A percentile compares a stretch with the other conserved stretches of the same genome.
phyloP scores from a whole-genome alignment of 2,329 filamentous ascomycete species.

The Trichoderma guizhouense region DNA sequence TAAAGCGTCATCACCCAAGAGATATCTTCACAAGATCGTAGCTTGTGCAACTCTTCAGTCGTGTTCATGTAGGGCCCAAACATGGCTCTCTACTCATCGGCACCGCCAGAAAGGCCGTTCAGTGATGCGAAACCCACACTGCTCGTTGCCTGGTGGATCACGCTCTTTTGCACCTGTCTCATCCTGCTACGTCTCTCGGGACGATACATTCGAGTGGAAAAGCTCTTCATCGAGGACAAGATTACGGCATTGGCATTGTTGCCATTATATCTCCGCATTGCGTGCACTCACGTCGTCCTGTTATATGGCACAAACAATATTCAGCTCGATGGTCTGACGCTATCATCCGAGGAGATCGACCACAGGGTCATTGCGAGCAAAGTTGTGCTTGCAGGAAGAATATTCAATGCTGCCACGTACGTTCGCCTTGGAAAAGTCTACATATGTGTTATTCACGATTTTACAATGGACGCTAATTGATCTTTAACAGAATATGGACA shows the following conservation, averaged over 20 bases:
- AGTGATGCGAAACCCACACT: slow-evolving; percentile 4
- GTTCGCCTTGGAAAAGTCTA: neutral
- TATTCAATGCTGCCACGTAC: neutral
- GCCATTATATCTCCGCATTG: neutral
- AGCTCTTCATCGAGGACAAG: slow-evolving; percentile 2
- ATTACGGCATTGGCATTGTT: neutral
- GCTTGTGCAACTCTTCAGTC: neutral
- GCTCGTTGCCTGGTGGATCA: slow-evolving; percentile 11
- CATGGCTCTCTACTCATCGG: neutral
- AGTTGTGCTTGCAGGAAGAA: neutral
- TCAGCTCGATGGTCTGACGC: neutral
- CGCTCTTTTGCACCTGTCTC: slow-evolving; percentile 2
- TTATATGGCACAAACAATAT: slow-evolving; percentile 3
- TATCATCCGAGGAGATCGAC: neutral
- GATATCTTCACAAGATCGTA: neutral
- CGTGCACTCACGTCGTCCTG: neutral
- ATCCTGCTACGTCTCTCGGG: neutral
- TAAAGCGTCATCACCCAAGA: neutral
- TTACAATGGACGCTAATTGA: neutral
- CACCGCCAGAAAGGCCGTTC: slow-evolving; percentile 7
- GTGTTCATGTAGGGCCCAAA: neutral
- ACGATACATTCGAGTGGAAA: slow-evolving; percentile 7
- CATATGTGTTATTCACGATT: neutral
- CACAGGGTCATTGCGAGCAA: neutral
- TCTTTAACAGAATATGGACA: neutral